Evolutionary conservation across 164 flowering plant species (phyloP).

Genomic region (Protea cynaroides): DNA sequence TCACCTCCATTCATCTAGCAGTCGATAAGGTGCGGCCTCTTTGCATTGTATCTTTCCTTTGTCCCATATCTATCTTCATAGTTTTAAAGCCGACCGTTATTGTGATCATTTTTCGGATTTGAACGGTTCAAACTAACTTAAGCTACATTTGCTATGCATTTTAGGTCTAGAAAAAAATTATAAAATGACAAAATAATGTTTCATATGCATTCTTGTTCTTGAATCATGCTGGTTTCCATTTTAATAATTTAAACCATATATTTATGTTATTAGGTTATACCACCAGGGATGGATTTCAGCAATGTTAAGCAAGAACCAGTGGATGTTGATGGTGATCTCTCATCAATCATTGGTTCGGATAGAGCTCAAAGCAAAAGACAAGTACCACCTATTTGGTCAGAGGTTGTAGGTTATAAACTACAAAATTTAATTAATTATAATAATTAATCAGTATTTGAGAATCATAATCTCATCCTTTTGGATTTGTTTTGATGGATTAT

Average conservation of each 20-base stretch:
- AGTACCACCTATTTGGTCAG: slow-evolving; percentile 75
- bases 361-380: slow-evolving; percentile 38
- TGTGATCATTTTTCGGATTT: too few relatives aligned
- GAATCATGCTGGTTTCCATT: too few relatives aligned
- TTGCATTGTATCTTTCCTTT: too few relatives aligned
- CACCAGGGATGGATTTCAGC: slow-evolving; percentile 92
- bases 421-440: not conserved
- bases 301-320: slow-evolving; percentile 46
- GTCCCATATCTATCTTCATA: too few relatives aligned
- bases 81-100: too few relatives aligned
- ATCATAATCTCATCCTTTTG: not conserved
- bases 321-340: slow-evolving; percentile 58
- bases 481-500: not conserved
- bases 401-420: slow-evolving; percentile 28
- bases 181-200: too few relatives aligned
- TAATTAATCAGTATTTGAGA: not conserved
- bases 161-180: too few relatives aligned
- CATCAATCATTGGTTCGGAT: slow-evolving; percentile 47
- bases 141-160: too few relatives aligned
- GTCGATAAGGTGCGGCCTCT: too few relatives aligned
- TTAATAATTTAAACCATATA: not conserved
- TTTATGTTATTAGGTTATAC: slow-evolving; percentile 49
- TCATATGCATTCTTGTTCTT: too few relatives aligned
- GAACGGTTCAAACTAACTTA: too few relatives aligned
- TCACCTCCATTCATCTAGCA: too few relatives aligned